Evolutionary conservation across 2,329 filamentous ascomycete species (phyloP).

Genomic region (Arachnomyces sp.): DNA sequence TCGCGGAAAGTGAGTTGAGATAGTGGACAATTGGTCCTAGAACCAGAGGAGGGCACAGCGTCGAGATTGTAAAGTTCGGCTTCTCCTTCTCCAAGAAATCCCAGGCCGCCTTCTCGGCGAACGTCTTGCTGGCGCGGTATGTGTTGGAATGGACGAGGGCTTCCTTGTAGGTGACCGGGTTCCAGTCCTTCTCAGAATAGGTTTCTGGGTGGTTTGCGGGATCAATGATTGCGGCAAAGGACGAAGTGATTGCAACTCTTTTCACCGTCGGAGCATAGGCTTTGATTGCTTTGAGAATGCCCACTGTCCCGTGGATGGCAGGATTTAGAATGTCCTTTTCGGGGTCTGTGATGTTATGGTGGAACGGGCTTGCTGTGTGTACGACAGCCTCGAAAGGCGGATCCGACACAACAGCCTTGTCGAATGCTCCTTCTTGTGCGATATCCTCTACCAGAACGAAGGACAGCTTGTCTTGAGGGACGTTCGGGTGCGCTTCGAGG

Average conservation of each 20-base stretch:
- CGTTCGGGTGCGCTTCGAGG: slow-evolving; percentile 44
- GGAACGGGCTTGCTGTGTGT: slow-evolving; percentile 68
- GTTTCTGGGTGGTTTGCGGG: slow-evolving; percentile 25
- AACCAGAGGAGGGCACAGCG: slow-evolving; percentile 53
- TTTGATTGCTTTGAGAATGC: slow-evolving; percentile 56
- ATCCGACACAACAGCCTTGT: slow-evolving; percentile 53
- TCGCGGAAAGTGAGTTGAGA: slow-evolving; percentile 52
- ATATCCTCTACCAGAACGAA: slow-evolving; percentile 68
- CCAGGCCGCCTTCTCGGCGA: slow-evolving; percentile 57
- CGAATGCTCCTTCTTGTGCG: slow-evolving; percentile 59
- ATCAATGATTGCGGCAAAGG: slow-evolving; percentile 60
- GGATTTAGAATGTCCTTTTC: slow-evolving; percentile 53
- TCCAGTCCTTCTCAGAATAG: slow-evolving; percentile 32
- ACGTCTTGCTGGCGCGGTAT: slow-evolving; percentile 50
- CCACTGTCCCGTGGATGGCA: slow-evolving; percentile 56
- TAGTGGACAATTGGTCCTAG: slow-evolving; percentile 59
- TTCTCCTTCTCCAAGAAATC: slow-evolving; percentile 43
- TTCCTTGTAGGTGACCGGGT: slow-evolving; percentile 38
- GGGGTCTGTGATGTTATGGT: slow-evolving; percentile 62
- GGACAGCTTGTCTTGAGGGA: slow-evolving; percentile 50
- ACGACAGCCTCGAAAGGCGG: slow-evolving; percentile 66
- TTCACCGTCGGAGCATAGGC: slow-evolving; percentile 58
- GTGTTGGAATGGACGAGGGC: slow-evolving; percentile 25
- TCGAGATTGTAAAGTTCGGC: slow-evolving; percentile 53
- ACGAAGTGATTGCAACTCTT: slow-evolving; percentile 64